These are phyloP conservation scores for Aspergillus sp. DNA, from an alignment of 2,329 filamentous ascomycete species.

Conservation along the genomic window DNA sequence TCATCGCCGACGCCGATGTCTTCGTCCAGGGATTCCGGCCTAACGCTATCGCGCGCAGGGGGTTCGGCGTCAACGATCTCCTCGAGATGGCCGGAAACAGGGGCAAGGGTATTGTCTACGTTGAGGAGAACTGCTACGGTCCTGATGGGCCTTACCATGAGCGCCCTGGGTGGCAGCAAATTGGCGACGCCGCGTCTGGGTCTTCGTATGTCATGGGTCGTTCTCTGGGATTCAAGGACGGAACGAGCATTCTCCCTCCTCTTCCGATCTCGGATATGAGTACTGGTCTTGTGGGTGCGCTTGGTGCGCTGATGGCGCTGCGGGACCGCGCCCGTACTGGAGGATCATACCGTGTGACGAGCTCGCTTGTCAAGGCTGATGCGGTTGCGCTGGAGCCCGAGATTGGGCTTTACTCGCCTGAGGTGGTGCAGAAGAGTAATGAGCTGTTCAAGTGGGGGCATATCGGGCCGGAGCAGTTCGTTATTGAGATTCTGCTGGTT, in stretches of 20 bases:
- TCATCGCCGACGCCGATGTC: constrained; percentile 53
- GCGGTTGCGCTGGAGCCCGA: constrained; percentile 30
- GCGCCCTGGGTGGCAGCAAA: constrained; percentile 53
- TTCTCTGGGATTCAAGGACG: constrained; percentile 10
- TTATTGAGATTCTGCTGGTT: constrained; percentile 23
- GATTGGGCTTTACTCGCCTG: constrained; percentile 33
- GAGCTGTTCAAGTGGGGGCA: constrained; percentile 15
- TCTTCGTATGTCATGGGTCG: constrained; percentile 35
- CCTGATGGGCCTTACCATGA: constrained; percentile 46
- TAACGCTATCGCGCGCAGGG: constrained; percentile 33
- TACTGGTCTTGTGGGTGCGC: not conserved
- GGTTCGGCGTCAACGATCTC: constrained; percentile 17
- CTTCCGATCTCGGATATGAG: not conserved
- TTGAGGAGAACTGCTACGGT: constrained; percentile 52
- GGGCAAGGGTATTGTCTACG: constrained; percentile 47
- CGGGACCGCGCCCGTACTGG: not conserved
- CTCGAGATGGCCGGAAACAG: constrained; percentile 40
- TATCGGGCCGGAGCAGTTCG: constrained; percentile 21
- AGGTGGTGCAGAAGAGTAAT: constrained; percentile 18
- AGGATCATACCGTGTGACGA: constrained; percentile 22
- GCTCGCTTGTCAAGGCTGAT: constrained; percentile 33
- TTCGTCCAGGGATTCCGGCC: constrained; percentile 54
- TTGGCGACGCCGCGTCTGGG: constrained; percentile 44
- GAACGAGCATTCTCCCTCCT: not conserved
- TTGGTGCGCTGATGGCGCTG: not conserved